Evolutionary conservation across 2,329 filamentous ascomycete species (phyloP).

Genomic region (Plectosphaerella plurivora): DNA sequence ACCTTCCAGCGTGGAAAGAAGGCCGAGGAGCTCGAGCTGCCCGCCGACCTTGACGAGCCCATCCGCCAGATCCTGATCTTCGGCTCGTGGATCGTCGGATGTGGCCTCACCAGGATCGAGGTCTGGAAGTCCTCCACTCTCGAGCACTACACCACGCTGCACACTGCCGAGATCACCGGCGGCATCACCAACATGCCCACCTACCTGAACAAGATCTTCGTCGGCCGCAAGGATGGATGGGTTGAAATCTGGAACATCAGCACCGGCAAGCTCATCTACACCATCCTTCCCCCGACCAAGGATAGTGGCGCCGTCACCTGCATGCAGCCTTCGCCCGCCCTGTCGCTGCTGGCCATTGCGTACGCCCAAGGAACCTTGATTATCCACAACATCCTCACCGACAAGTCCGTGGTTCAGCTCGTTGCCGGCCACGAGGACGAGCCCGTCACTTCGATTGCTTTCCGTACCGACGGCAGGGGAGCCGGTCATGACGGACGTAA

Average conservation of each 20-base stretch:
- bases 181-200: conserved; percentile 87
- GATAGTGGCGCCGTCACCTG: conserved; percentile 80
- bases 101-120: conserved; percentile 70
- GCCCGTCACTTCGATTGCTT: conserved; percentile 77
- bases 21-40: conserved; percentile 68
- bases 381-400: conserved; percentile 77
- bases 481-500: conserved; percentile 82
- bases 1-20: conserved; percentile 89
- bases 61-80: conserved; percentile 77
- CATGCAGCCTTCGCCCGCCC: conserved; percentile 74
- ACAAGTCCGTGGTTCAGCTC: conserved; percentile 67
- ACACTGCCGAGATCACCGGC: conserved; percentile 66
- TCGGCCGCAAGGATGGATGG: conserved; percentile 79
- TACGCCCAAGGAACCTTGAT: conserved; percentile 75
- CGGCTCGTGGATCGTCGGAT: conserved; percentile 86
- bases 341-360: conserved; percentile 83
- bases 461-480: conserved; percentile 83
- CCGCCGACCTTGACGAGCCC: conserved; percentile 61
- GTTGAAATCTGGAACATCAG: conserved; percentile 98
- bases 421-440: conserved; percentile 61
- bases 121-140: conserved; percentile 82
- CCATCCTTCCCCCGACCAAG: conserved; percentile 70
- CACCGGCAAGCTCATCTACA: conserved; percentile 87
- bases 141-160: conserved; percentile 87
- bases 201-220: conserved; percentile 92